These are phyloP conservation scores for Starmerella sp. DNA, from an alignment of 805 yeast genomes.

Conservation along the genomic window DNA sequence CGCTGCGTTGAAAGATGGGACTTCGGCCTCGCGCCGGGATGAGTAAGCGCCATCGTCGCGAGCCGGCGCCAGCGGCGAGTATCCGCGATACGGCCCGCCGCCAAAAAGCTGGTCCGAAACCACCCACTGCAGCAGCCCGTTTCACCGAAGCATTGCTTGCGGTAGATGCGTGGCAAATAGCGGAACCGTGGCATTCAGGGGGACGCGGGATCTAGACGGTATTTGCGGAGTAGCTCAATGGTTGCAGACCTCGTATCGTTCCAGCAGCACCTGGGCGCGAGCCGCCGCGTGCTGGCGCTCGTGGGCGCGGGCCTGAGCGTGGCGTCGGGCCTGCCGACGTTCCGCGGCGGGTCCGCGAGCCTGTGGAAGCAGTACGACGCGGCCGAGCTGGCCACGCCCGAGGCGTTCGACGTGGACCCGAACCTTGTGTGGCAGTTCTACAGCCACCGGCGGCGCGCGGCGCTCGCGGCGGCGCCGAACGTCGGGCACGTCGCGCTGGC, in stretches of 20 bases:
- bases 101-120: too few species aligned
- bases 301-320: conserved; percentile 81
- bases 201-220: neutral
- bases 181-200: too few species aligned
- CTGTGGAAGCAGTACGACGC: conserved; percentile 68
- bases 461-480: conserved; percentile 61
- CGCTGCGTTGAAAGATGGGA: too few species aligned
- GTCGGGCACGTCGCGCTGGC: conserved; percentile 63
- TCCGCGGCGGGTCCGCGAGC: conserved; percentile 54
- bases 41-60: too few species aligned
- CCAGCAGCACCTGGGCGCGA: conserved; percentile 27
- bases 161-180: neutral
- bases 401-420: conserved; percentile 74
- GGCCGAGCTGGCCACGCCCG: conserved; percentile 82
- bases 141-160: neutral
- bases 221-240: neutral
- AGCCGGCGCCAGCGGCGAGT: too few species aligned
- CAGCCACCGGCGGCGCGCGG: conserved; percentile 52
- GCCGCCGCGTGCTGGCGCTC: conserved; percentile 33
- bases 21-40: too few species aligned
- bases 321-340: conserved; percentile 65
- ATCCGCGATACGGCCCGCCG: neutral
- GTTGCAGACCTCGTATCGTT: conserved; percentile 20
- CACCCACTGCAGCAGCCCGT: too few species aligned
- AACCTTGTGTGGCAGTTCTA: conserved; percentile 87